Evolutionary conservation across 2,329 filamentous ascomycete species (phyloP).

Genomic region (Cyphellophora attinorum): DNA sequence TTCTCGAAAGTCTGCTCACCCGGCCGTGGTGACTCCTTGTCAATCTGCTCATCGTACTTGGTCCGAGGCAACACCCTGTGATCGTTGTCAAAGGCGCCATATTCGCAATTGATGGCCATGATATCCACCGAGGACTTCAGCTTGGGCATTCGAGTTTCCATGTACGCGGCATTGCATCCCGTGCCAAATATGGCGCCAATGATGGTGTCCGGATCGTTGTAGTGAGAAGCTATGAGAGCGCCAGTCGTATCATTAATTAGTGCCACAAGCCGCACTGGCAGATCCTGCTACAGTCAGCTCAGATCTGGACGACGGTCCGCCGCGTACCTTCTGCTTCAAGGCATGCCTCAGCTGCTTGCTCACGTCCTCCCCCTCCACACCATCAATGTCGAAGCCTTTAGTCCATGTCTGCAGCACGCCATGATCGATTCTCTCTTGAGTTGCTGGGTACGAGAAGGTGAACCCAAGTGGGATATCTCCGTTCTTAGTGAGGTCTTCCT

Average conservation of each 20-base stretch:
- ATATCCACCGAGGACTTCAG: slow-evolving; percentile 60
- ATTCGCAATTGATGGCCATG: slow-evolving; percentile 92
- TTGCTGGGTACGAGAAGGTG: slow-evolving; percentile 91
- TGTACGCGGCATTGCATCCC: slow-evolving; percentile 90
- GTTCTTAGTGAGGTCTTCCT: slow-evolving; percentile 60
- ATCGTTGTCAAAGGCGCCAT: slow-evolving; percentile 89
- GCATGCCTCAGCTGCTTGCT: slow-evolving; percentile 73
- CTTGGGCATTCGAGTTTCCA: slow-evolving; percentile 85
- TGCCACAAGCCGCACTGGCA: slow-evolving; percentile 70
- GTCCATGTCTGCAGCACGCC: slow-evolving; percentile 92
- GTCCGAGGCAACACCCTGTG: slow-evolving; percentile 77
- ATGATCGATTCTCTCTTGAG: slow-evolving; percentile 86
- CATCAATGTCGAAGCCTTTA: slow-evolving; percentile 88
- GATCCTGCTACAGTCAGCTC: slow-evolving; percentile 29
- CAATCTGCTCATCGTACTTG: slow-evolving; percentile 74
- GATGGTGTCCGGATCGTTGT: slow-evolving; percentile 75
- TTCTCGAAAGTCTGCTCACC: slow-evolving; percentile 95
- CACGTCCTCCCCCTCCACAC: slow-evolving; percentile 79
- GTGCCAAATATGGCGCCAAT: slow-evolving; percentile 95
- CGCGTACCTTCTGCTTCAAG: slow-evolving; percentile 53
- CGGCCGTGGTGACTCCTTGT: slow-evolving; percentile 81
- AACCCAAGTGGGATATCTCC: slow-evolving; percentile 69
- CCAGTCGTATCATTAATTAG: slow-evolving; percentile 92
- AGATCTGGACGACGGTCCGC: background rate
- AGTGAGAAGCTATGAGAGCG: slow-evolving; percentile 83